Evolutionary conservation across 2,329 filamentous ascomycete species (phyloP).

Genomic region (Cryoendolithus antarcticus): DNA sequence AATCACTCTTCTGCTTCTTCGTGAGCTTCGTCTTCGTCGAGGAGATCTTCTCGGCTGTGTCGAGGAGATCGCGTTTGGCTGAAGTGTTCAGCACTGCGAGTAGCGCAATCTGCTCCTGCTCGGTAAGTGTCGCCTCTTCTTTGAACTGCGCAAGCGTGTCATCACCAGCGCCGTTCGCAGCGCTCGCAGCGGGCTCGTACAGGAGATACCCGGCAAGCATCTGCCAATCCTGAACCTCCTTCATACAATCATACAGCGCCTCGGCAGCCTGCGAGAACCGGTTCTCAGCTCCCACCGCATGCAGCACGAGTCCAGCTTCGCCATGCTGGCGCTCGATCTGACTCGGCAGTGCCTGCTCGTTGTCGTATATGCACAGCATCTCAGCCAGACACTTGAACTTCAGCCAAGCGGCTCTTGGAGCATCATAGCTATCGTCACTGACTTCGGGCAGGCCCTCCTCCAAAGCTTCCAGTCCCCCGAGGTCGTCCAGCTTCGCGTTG

Average conservation of each 20-base stretch:
- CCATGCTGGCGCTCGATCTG: constrained; percentile 32
- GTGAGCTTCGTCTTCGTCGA: constrained; percentile 44
- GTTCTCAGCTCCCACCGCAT: constrained; percentile 58
- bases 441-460: constrained; percentile 63
- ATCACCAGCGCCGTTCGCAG: constrained; percentile 43
- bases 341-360: constrained; percentile 34
- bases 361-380: constrained; percentile 69
- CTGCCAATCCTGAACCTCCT: constrained; percentile 78
- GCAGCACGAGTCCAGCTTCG: constrained; percentile 36
- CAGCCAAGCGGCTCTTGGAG: constrained; percentile 70
- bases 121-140: constrained; percentile 57
- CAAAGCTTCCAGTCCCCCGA: constrained; percentile 66
- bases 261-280: constrained; percentile 78
- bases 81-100: constrained; percentile 77
- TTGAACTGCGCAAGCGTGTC: constrained; percentile 55
- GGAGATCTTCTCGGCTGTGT: constrained; percentile 49
- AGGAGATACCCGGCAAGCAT: constrained; percentile 78
- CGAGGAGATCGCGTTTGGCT: constrained; percentile 60
- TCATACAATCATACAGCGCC: constrained; percentile 69
- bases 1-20: constrained; percentile 49
- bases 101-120: constrained; percentile 70
- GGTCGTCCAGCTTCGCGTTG: constrained; percentile 66
- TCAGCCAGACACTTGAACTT: constrained; percentile 84
- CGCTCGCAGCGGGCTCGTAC: constrained; percentile 63
- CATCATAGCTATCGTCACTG: constrained; percentile 49